phyloP scores from a whole-genome alignment of 2,329 filamentous ascomycete genomes.

The Ciborinia camelliae region DNA sequence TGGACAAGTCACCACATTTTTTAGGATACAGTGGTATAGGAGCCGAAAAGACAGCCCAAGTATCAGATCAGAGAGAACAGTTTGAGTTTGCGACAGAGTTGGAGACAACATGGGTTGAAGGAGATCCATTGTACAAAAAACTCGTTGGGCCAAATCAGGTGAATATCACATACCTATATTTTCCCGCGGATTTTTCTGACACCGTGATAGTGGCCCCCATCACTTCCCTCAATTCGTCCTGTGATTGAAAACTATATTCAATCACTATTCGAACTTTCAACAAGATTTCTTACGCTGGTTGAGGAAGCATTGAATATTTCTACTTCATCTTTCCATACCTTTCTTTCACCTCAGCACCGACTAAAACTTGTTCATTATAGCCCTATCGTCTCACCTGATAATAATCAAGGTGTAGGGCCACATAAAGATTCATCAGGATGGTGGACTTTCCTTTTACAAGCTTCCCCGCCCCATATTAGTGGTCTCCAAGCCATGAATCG shows the following conservation, averaged over 20 bases:
- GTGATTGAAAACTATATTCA: constrained; percentile 11
- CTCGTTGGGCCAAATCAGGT: constrained; percentile 15
- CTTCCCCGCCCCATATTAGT: constrained; percentile 15
- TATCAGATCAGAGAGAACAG: constrained; percentile 14
- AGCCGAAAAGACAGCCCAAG: constrained; percentile 11
- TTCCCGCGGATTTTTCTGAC: neutral
- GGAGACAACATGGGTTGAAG: constrained; percentile 3
- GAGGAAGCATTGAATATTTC: constrained; percentile 12
- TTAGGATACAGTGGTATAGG: constrained; percentile 14
- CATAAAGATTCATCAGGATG: constrained; percentile 20
- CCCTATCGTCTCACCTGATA: neutral
- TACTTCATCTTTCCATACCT: constrained; percentile 4
- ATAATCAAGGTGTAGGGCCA: constrained; percentile 14
- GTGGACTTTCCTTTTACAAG: constrained; percentile 18
- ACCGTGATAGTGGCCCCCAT: neutral
- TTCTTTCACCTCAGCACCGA: constrained; percentile 17
- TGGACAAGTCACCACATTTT: constrained; percentile 14
- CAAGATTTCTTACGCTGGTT: constrained; percentile 3
- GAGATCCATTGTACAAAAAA: constrained; percentile 15
- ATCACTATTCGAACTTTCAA: constrained; percentile 4
- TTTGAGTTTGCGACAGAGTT: constrained; percentile 19
- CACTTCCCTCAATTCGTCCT: neutral
- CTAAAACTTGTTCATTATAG: constrained; percentile 15
- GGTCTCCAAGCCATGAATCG: constrained; percentile 19
- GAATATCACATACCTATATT: neutral